phyloP scores from a whole-genome alignment of 345 rosid genomes.

The Syzygium grande region DNA sequence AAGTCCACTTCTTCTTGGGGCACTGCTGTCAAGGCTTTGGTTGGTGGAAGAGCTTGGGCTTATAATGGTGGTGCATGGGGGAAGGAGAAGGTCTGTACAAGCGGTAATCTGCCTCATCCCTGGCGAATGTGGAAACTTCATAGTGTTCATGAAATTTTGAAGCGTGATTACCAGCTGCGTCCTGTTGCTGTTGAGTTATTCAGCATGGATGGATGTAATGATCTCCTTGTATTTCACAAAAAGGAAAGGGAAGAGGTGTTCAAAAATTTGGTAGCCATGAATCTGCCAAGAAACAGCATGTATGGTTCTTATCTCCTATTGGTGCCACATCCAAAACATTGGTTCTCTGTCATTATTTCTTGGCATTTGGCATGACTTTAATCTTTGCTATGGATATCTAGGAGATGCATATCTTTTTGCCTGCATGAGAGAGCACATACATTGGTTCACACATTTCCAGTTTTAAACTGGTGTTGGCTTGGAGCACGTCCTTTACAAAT shows the following conservation, averaged over 20 bases:
- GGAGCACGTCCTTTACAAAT: not conserved
- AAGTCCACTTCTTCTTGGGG: constrained; percentile 79
- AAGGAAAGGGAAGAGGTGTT: constrained; percentile 99
- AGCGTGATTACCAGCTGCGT: constrained; percentile 98
- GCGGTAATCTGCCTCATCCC: constrained; percentile 82
- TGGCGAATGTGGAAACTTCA: constrained; percentile 99
- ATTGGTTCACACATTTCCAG: not conserved
- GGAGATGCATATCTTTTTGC: not conserved
- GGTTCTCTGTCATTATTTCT: not conserved
- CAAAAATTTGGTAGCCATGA: constrained; percentile 89
- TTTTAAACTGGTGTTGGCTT: not conserved
- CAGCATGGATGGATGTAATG: constrained; percentile 99
- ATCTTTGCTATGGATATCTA: not conserved
- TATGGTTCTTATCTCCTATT: constrained; percentile 22
- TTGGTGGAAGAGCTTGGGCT: constrained; percentile 99
- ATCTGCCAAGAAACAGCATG: constrained; percentile 96
- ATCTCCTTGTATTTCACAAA: constrained; percentile 95
- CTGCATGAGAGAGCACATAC: not conserved
- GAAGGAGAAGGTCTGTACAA: constrained; percentile 71
- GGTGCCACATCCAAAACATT: not conserved
- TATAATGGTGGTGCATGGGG: constrained; percentile 99
- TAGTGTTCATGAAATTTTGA: constrained; percentile 89
- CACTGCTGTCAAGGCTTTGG: constrained; percentile 46
- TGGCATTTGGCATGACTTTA: not conserved
- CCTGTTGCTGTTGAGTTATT: constrained; percentile 98